Percentiles rank a stretch among this genome's conserved stretches.
Evolutionary conservation across 768 basidiomycete genomes (phyloP).

Genomic region (Boletus subparvulus): DNA sequence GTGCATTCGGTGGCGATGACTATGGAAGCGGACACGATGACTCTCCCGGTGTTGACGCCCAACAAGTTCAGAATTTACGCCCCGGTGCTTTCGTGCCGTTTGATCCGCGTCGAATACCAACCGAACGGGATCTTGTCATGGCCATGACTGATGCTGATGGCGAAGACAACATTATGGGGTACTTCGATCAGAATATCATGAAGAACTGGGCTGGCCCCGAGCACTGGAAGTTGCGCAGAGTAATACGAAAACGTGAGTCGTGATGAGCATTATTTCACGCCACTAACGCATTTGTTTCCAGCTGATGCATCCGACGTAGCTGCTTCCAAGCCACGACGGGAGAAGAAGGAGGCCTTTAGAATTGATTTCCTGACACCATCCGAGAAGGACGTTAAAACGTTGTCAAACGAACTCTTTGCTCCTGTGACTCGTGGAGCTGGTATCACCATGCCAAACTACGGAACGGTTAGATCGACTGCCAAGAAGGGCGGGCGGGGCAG

Average conservation of each 20-base stretch:
- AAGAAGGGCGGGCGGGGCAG: conserved; percentile 45
- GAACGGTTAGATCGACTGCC: conserved; percentile 25
- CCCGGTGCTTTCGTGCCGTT: conserved; percentile 69
- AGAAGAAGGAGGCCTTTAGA: conserved; percentile 77
- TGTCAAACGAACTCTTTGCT: conserved; percentile 73
- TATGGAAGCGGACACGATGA: conserved; percentile 40
- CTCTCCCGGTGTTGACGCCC: conserved; percentile 45
- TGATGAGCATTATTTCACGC: neutral
- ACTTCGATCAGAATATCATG: conserved; percentile 82
- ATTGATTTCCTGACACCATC: conserved; percentile 72
- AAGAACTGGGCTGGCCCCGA: conserved; percentile 99
- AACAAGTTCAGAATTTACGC: conserved; percentile 37
- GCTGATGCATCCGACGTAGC: conserved; percentile 53
- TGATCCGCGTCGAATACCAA: conserved; percentile 77
- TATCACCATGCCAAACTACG: conserved; percentile 64
- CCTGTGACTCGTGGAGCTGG: conserved; percentile 68
- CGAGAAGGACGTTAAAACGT: conserved; percentile 58
- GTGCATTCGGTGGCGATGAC: conserved; percentile 44
- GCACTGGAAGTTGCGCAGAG: conserved; percentile 92
- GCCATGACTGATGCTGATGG: conserved; percentile 75
- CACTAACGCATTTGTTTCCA: conserved; percentile 16
- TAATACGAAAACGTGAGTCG: conserved; percentile 71
- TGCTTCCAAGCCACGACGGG: conserved; percentile 56
- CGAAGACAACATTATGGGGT: conserved; percentile 66
- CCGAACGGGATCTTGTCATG: conserved; percentile 79